Conservation (phyloP, 192 early-diverging fungal species). For the Coemansia sp. region DNA sequence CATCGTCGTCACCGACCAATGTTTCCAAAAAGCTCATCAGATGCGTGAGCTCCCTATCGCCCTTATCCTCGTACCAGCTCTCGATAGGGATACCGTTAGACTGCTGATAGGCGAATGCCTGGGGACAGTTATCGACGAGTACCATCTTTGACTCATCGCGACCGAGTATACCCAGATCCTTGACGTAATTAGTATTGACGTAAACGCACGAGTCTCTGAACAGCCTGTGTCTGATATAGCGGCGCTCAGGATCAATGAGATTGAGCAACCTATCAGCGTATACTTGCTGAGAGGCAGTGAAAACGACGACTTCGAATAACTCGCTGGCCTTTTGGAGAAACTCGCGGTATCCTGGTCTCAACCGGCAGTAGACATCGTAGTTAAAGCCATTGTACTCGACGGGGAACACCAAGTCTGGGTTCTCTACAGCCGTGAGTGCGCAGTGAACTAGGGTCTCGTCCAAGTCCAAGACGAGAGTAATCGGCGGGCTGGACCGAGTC, state of each 20-base stretch:
- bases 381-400: slow-evolving; percentile 66
- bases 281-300: slow-evolving; percentile 75
- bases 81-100: slow-evolving; percentile 73
- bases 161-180: slow-evolving; percentile 71
- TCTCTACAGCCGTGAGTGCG: slow-evolving; percentile 56
- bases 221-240: slow-evolving; percentile 64
- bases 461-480: slow-evolving; percentile 67
- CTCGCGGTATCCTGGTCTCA: slow-evolving; percentile 64
- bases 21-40: slow-evolving; percentile 65
- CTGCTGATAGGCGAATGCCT: slow-evolving; percentile 74
- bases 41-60: slow-evolving; percentile 63
- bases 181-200: slow-evolving; percentile 67
- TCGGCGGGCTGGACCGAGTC: slow-evolving; percentile 61
- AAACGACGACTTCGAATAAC: slow-evolving; percentile 71
- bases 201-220: slow-evolving; percentile 70
- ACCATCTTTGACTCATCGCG: slow-evolving; percentile 64
- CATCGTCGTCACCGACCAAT: slow-evolving; percentile 63
- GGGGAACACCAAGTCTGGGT: slow-evolving; percentile 63
- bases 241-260: slow-evolving; percentile 64
- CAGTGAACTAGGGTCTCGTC: slow-evolving; percentile 77
- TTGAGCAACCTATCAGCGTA: slow-evolving; percentile 67
- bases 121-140: slow-evolving; percentile 73
- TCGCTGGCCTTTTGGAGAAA: slow-evolving; percentile 62
- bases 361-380: slow-evolving; percentile 67
- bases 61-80: slow-evolving; percentile 71